Conservation (phyloP, 306 rosid genomes). For the Dalbergia cultrata region DNA sequence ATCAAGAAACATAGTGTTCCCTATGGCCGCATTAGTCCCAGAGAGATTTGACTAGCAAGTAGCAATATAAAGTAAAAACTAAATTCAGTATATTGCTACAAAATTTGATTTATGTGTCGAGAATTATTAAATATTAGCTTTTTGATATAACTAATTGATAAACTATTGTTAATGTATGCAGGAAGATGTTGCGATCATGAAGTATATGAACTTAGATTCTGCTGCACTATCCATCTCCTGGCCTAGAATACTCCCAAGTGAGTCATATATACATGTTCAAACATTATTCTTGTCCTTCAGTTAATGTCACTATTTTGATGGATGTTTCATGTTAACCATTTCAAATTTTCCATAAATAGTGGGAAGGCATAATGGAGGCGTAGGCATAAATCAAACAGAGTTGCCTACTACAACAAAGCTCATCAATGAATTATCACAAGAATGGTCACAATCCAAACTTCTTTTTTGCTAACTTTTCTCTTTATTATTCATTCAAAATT, state of each 20-base stretch:
- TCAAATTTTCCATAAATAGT: slow-evolving; percentile 36
- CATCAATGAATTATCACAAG: slow-evolving; percentile 56
- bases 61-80: background rate
- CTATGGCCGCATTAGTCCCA: background rate
- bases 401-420: slow-evolving; percentile 64
- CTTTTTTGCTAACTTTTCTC: background rate
- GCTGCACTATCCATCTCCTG: slow-evolving; percentile 79
- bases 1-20: background rate
- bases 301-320: background rate
- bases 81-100: too few relatives aligned
- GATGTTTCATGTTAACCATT: background rate
- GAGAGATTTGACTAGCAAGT: background rate
- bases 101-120: too few relatives aligned
- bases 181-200: slow-evolving; percentile 77
- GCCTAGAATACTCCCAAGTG: slow-evolving; percentile 76
- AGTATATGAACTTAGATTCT: slow-evolving; percentile 62
- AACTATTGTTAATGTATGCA: background rate
- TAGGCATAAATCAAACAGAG: slow-evolving; percentile 58
- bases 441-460: slow-evolving; percentile 49
- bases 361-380: slow-evolving; percentile 62
- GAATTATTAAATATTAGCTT: background rate
- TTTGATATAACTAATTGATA: background rate
- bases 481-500: too few relatives aligned
- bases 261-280: background rate
- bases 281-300: background rate